A percentile compares a stretch with the other conserved stretches of the same genome.
Conservation (phyloP, 2,329 filamentous ascomycete genomes). For the Aspergillus calidoustus region DNA sequence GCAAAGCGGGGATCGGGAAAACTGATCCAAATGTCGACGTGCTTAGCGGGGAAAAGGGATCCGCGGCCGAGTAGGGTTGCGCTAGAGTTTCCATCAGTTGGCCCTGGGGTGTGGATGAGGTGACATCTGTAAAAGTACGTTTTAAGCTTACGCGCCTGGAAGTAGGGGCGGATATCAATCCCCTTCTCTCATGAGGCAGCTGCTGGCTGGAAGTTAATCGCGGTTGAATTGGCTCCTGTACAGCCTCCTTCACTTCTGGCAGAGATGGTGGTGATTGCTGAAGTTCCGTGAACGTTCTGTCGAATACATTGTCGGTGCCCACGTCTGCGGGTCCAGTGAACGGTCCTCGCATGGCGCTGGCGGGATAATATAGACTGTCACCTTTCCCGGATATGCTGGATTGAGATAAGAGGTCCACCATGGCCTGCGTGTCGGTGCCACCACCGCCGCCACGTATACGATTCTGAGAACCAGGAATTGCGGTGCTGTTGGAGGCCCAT, state of each 20-base stretch:
- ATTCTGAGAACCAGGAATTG: constrained; percentile 81
- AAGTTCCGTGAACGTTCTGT: constrained; percentile 71
- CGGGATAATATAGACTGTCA: constrained; percentile 52
- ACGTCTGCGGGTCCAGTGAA: constrained; percentile 79
- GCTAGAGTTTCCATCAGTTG: constrained; percentile 84
- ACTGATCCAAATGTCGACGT: constrained; percentile 43
- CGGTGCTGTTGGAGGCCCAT: constrained; percentile 75
- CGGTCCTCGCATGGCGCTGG: constrained; percentile 61
- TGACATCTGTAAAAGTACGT: constrained; percentile 85
- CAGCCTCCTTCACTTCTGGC: constrained; percentile 25
- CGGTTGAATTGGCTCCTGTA: constrained; percentile 30
- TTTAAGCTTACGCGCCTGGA: constrained; percentile 73
- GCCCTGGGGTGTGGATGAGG: constrained; percentile 74
- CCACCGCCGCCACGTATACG: constrained; percentile 75
- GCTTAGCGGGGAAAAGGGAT: constrained; percentile 46
- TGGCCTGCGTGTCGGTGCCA: constrained; percentile 84
- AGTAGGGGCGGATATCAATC: constrained; percentile 51
- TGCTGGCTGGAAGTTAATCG: constrained; percentile 36
- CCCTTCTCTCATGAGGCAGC: constrained; percentile 35
- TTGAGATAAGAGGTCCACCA: constrained; percentile 84
- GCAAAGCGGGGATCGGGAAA: constrained; percentile 61
- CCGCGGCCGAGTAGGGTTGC: constrained; percentile 72
- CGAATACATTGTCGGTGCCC: constrained; percentile 80
- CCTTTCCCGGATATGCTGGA: constrained; percentile 74
- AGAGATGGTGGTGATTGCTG: constrained; percentile 24